Conservation (phyloP, 495 filamentous ascomycete species). For the Penicillium turbatum region DNA sequence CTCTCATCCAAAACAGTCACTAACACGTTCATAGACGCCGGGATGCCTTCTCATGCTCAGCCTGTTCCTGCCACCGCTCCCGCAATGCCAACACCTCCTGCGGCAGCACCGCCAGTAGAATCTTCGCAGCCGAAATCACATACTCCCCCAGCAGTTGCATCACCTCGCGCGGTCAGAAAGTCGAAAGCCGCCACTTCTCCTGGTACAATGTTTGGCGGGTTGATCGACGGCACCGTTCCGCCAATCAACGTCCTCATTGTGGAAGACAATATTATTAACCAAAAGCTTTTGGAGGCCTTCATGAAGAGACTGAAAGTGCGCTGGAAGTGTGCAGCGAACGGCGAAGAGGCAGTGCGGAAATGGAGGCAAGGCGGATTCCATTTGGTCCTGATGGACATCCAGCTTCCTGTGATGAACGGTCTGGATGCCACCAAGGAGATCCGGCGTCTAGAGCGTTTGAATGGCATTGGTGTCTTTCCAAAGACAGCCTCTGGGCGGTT, state of each 20-base stretch:
- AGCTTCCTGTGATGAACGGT: conserved; percentile 94
- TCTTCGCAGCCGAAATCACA: conserved; percentile 35
- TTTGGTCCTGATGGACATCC: conserved; percentile 97
- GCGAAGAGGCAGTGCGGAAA: conserved; percentile 84
- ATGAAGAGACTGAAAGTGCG: conserved; percentile 95
- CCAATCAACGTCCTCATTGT: conserved; percentile 98
- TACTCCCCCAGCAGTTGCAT: conserved; percentile 36
- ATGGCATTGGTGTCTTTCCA: conserved; percentile 83
- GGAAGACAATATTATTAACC: conserved; percentile 97
- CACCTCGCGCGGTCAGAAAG: conserved; percentile 37
- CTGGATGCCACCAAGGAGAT: conserved; percentile 97
- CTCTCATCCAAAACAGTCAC: neutral
- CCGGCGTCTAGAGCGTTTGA: conserved; percentile 78
- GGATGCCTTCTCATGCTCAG: conserved; percentile 22
- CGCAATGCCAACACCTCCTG: conserved; percentile 35
- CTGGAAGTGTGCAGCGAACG: conserved; percentile 97
- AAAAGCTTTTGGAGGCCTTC: conserved; percentile 87
- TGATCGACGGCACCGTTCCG: conserved; percentile 79
- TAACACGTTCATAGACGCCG: conserved; percentile 29
- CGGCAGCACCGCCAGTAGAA: conserved; percentile 28
- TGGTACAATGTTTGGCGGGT: conserved; percentile 49
- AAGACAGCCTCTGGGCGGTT: conserved; percentile 44
- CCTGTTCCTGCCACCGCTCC: conserved; percentile 24
- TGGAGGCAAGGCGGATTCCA: conserved; percentile 96
- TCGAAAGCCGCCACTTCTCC: conserved; percentile 44